phyloP scores from a whole-genome alignment of 305 asterid genomes.

The Fraxinus sp. region DNA sequence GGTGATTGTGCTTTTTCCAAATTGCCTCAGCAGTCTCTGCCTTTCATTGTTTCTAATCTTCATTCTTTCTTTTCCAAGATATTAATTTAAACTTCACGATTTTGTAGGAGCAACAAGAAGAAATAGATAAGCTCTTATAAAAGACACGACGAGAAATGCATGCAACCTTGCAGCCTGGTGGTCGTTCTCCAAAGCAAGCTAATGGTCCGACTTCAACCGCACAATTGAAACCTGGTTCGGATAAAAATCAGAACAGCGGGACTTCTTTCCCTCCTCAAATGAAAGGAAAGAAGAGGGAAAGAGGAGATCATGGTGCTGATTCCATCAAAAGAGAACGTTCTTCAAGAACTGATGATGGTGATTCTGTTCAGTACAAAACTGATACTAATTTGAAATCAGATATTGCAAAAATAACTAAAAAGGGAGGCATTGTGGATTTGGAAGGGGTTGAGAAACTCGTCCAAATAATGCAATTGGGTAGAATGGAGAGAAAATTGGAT shows the following conservation, averaged over 20 bases:
- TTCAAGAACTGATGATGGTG: conserved; percentile 56
- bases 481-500: conserved; percentile 63
- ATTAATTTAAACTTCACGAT: neutral
- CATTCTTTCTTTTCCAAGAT: neutral
- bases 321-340: conserved; percentile 66
- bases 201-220: conserved; percentile 56
- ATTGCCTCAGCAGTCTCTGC: conserved; percentile 76
- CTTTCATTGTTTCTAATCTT: conserved; percentile 43
- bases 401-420: conserved; percentile 68
- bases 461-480: conserved; percentile 70
- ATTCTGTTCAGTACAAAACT: conserved; percentile 40
- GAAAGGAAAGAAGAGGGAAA: conserved; percentile 92
- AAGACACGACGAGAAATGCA: conserved; percentile 73
- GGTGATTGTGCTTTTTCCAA: conserved; percentile 92
- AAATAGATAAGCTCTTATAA: conserved; percentile 56
- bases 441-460: conserved; percentile 91
- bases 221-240: conserved; percentile 58
- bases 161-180: conserved; percentile 60
- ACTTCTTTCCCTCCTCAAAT: conserved; percentile 55
- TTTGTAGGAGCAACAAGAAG: conserved; percentile 72
- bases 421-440: conserved; percentile 62
- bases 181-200: conserved; percentile 77
- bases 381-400: conserved; percentile 62
- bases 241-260: conserved; percentile 54
- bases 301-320: conserved; percentile 65